These are phyloP conservation scores for Elongisporangium anandrum DNA, from an alignment of 352 stramenopile genomes.

Conservation along the genomic window DNA sequence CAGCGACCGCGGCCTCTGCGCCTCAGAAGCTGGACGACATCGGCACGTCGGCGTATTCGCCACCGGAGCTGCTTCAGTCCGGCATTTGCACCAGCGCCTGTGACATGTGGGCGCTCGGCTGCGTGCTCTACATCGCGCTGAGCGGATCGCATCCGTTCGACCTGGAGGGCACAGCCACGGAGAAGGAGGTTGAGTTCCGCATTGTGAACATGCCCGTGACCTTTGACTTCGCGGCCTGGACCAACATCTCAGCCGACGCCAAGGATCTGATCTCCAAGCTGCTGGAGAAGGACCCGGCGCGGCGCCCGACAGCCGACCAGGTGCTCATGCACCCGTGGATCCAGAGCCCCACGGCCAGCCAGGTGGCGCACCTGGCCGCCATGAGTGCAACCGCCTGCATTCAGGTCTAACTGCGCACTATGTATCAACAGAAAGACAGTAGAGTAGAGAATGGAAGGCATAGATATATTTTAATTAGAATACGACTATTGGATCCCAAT, in stretches of 20 bases:
- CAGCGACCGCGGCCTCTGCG: conserved; percentile 19
- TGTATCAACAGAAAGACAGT: conserved; percentile 9
- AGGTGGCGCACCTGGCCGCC: conserved; percentile 1
- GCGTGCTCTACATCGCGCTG: conserved; percentile 94
- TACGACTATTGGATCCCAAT: conserved; percentile 3
- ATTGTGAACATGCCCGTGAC: conserved; percentile 58
- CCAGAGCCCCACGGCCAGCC: conserved; percentile 2
- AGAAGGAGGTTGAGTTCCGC: conserved; percentile 79
- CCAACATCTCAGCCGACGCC: conserved; percentile 80
- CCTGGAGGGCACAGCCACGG: conserved; percentile 75
- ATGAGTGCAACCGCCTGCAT: conserved; percentile 9
- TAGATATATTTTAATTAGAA: conserved; percentile 10
- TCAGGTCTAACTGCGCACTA: conserved; percentile 7
- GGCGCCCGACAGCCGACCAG: conserved; percentile 84
- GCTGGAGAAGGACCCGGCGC: conserved; percentile 78
- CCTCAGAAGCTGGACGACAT: conserved; percentile 41
- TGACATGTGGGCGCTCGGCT: conserved; percentile 86
- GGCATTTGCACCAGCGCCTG: conserved; percentile 53
- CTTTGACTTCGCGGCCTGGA: conserved; percentile 47
- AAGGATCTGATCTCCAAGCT: conserved; percentile 89
- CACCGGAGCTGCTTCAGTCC: conserved; percentile 54
- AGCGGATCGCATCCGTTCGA: conserved; percentile 92
- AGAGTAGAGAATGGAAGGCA: conserved; percentile 2
- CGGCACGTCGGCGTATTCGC: conserved; percentile 64
- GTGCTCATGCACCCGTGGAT: conserved; percentile 93